phyloP scores from a whole-genome alignment of 306 rosid genomes.

The Sindora glabra region DNA sequence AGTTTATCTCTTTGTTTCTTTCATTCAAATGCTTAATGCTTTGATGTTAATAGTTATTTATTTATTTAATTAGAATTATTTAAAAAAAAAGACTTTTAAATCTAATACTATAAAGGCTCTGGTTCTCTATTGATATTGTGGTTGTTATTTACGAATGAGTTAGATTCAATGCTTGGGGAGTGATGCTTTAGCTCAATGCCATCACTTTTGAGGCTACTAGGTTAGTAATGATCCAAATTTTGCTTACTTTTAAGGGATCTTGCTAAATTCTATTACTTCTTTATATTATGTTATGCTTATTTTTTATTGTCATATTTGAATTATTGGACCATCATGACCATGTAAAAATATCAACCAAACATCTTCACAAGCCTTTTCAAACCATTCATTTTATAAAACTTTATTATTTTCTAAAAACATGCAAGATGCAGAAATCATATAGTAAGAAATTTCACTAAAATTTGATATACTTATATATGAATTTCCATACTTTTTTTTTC shows the following conservation, averaged over 20 bases:
- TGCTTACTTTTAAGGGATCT: constrained; percentile 55
- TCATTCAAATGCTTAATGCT: constrained; percentile 63
- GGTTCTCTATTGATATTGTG: constrained; percentile 48
- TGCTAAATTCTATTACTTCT: constrained; percentile 51
- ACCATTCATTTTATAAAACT: too few relatives aligned
- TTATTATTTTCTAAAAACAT: too few relatives aligned
- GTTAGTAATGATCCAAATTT: constrained; percentile 54
- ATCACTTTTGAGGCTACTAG: constrained; percentile 56
- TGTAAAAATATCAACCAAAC: too few relatives aligned
- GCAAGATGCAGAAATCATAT: too few relatives aligned
- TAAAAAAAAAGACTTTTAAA: constrained; percentile 44
- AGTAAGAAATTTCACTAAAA: too few relatives aligned
- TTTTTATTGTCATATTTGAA: too few relatives aligned
- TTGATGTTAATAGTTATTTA: constrained; percentile 58
- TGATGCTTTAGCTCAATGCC: constrained; percentile 43
- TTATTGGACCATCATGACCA: too few relatives aligned
- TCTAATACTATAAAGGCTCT: constrained; percentile 50
- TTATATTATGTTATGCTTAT: constrained; percentile 49
- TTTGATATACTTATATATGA: too few relatives aligned
- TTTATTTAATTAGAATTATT: constrained; percentile 46
- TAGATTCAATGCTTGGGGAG: constrained; percentile 51
- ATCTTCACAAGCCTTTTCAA: too few relatives aligned
- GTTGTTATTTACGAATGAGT: constrained; percentile 53
- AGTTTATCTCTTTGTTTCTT: constrained; percentile 57
- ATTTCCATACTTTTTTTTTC: too few relatives aligned